These are phyloP conservation scores for Monosporascus sp. DNA, from an alignment of 2,329 filamentous ascomycete genomes.

Conservation along the genomic window DNA sequence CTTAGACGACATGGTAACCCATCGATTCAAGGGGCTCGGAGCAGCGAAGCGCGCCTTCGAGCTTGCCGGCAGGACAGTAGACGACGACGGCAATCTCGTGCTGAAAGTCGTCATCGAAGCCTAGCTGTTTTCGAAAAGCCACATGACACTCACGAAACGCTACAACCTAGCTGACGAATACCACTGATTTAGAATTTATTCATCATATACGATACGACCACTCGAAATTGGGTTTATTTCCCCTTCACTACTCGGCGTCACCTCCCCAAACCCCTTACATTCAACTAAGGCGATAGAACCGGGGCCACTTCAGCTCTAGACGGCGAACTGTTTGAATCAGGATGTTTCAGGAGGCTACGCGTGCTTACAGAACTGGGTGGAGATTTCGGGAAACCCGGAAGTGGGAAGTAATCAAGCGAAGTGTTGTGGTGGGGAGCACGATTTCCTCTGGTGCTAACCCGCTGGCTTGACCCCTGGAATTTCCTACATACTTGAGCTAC, in stretches of 20 bases:
- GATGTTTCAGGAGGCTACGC: background rate
- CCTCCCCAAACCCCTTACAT: background rate
- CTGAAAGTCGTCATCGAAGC: constrained; percentile 66
- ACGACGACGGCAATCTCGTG: constrained; percentile 63
- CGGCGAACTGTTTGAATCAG: background rate
- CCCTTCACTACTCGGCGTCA: background rate
- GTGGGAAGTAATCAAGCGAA: too few relatives aligned
- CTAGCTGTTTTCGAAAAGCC: constrained; percentile 21
- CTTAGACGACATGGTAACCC: constrained; percentile 68
- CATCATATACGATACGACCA: background rate
- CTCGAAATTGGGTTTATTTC: background rate
- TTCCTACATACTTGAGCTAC: too few relatives aligned
- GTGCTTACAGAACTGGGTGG: background rate
- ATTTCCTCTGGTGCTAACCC: too few relatives aligned
- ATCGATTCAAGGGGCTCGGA: constrained; percentile 62
- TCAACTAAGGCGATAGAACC: background rate
- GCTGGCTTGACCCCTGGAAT: too few relatives aligned
- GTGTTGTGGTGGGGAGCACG: too few relatives aligned
- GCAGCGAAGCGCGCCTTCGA: constrained; percentile 62
- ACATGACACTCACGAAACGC: too few relatives aligned
- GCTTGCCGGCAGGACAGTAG: constrained; percentile 63
- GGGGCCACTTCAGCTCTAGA: background rate
- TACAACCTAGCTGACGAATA: too few relatives aligned
- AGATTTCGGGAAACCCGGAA: too few relatives aligned
- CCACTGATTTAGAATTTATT: too few relatives aligned